Evolutionary conservation across 1,139 yeast species (phyloP), one percentile per base, ranked within the genome.

Genomic region (Geotrichum fermentans): DNA sequence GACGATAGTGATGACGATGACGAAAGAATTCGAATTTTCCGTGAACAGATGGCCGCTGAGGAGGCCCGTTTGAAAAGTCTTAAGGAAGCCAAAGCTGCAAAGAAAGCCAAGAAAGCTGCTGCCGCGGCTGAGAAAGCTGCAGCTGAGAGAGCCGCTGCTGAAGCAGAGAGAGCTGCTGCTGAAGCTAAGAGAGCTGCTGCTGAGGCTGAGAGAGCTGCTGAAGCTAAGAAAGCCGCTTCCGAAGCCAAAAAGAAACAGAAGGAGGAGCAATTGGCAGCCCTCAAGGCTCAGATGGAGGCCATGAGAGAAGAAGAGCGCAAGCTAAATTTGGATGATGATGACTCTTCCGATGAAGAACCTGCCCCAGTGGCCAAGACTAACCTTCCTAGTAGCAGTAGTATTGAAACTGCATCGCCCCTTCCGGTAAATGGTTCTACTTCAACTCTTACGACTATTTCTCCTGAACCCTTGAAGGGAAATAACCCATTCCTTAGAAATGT

Each of bases 281-380:
- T 82, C 52, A 75, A 72, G 59, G 78, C 74, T 54, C 84, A 86
- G 66, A 78, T 81, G 82, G 82, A 79, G 54, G 80, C 79, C 62
- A 64, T 73, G 59, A 55, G 64, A 58, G 58, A 73, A 61, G 56
- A 70, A 54, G 68, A 71, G 59, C 54, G 66, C 54, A 54, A 60
- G 61, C 56, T 60, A 22, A 51, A 64, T 47, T 48, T 43, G n/a
- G 57, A 54, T n/a, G 47, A 45, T 22, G 52, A 50, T 22, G 48
- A 47, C 16, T 49, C 55, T 36, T 55, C 50, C 11, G 60, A 49
- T 39, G 72, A 67, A 46, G 66, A 52, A 24, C 47, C 53, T 26
- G 41, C 55, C 2, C 51, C 55, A 28, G 32, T 43, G 16, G 14
- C 56, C 8, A 24, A 51, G 16, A 44, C 53, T 42, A 43, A 42